phyloP scores from a whole-genome alignment of 192 early-diverging fungal species.

The Coemansia sp. region DNA sequence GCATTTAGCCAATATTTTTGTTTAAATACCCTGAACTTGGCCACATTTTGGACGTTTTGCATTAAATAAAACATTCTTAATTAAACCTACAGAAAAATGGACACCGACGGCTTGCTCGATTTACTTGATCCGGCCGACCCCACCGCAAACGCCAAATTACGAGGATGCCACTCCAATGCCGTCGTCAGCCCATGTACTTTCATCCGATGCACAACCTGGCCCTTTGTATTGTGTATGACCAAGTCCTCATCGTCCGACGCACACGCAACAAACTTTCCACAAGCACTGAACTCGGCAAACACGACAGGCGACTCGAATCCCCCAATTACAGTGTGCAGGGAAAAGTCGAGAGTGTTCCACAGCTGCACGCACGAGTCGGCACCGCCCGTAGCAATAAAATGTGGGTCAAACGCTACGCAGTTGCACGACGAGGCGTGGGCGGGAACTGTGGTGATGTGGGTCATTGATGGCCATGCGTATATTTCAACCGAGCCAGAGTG shows the following conservation, averaged over 20 bases:
- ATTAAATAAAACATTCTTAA: background rate
- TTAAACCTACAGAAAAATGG: slow-evolving; percentile 17
- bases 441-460: slow-evolving; percentile 27
- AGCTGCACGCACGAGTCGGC: slow-evolving; percentile 37
- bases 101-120: slow-evolving; percentile 14
- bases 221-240: slow-evolving; percentile 28
- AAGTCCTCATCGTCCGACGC: slow-evolving; percentile 42
- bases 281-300: slow-evolving; percentile 35
- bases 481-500: slow-evolving; percentile 39
- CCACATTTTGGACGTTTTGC: background rate
- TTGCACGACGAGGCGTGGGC: slow-evolving; percentile 44
- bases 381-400: slow-evolving; percentile 36
- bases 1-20: background rate
- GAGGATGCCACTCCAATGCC: slow-evolving; percentile 45
- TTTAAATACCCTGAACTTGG: background rate
- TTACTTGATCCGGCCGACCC: slow-evolving; percentile 26
- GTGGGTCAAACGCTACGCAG: slow-evolving; percentile 28
- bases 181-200: slow-evolving; percentile 27
- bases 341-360: slow-evolving; percentile 38
- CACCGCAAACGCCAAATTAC: slow-evolving; percentile 42
- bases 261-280: slow-evolving; percentile 40
- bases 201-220: slow-evolving; percentile 25
- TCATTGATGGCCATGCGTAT: slow-evolving; percentile 41
- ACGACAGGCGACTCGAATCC: slow-evolving; percentile 42
- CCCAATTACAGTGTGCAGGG: slow-evolving; percentile 13